These are phyloP conservation scores for Cruciata laevipes DNA, from an alignment of 257 asterid genomes.

Conservation along the genomic window DNA sequence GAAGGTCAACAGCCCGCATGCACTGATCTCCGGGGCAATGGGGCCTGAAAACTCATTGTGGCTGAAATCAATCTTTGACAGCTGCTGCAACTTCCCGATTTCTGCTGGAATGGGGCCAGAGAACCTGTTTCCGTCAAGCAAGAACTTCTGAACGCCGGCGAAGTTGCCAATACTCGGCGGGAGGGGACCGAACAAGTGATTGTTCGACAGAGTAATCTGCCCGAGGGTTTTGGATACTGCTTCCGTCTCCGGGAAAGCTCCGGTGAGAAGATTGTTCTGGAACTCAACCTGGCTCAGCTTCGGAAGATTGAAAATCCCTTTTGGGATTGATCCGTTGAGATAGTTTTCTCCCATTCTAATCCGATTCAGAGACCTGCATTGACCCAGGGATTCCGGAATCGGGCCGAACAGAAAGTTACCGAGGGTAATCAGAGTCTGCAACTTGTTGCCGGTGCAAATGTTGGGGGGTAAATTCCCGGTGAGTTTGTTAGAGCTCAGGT, in stretches of 20 bases:
- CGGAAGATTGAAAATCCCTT: conserved; percentile 71
- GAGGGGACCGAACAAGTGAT: conserved; percentile 62
- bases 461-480: conserved; percentile 77
- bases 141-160: conserved; percentile 74
- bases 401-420: conserved; percentile 83
- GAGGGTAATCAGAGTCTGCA: conserved; percentile 63
- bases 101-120: conserved; percentile 71
- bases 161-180: conserved; percentile 83
- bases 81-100: conserved; percentile 81
- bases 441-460: conserved; percentile 56
- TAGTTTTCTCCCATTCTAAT: conserved; percentile 87
- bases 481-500: conserved; percentile 78
- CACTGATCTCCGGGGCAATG: conserved; percentile 68
- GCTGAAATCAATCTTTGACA: conserved; percentile 88
- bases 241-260: conserved; percentile 55
- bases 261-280: conserved; percentile 73
- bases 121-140: conserved; percentile 87
- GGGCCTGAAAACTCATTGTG: conserved; percentile 63
- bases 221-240: conserved; percentile 44
- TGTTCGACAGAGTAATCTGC: conserved; percentile 82
- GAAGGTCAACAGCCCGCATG: conserved; percentile 66
- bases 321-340: conserved; percentile 78
- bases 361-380: conserved; percentile 64
- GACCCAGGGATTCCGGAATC: conserved; percentile 72
- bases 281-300: conserved; percentile 76